Evolutionary conservation across 371 early-diverging fungal genomes (phyloP), one percentile per base, ranked within the genome.

Genomic region (Apophysomyces elegans): DNA sequence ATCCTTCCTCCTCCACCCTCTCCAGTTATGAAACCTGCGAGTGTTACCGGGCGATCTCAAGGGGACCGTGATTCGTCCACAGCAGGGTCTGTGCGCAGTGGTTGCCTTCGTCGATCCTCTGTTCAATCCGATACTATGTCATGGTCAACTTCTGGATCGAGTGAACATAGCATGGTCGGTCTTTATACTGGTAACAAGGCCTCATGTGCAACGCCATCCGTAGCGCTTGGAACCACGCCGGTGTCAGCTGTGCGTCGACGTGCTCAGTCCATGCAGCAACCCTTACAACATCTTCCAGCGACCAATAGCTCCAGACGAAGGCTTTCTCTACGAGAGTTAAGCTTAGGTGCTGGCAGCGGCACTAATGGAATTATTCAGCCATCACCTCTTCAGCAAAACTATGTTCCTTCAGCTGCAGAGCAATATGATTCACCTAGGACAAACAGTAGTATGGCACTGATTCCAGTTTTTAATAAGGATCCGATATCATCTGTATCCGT

Each of bases 31-130:
- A 71, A 71, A 35, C 72, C 71, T 0, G 41, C 65, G 5, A 72
- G 72, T 7, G 68, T 69, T 38, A 50, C 54, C 7, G 39, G 66
- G 5, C 65, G 62, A 61, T 71, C 66, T 11, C 72, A 71, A 37
- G 66, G 61, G 4, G 75, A 75, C 5, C 72, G 69, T 14, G 75
- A 75, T 43, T 64, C 70, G 13, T 75, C 72, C 7, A 75, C 69
- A 0, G 21, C 54, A 9, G 54, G 54, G 7, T 73, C 73, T 4
- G 60, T 65, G 50, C 62, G 63, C 18, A 71, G 65, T 37, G 57
- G 50, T 11, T 64, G 59, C 13, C 57, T 39, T 7, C 59, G 77
- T 37, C 56, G 77, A 13, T 67, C 66, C 3, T 76, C 77, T 11
- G 59, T 73, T 13, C 73, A 73, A 58, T 76, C 77, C 0, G 77